Base-by-base conservation (phyloP, 2,329 filamentous ascomycete genomes). In the Colletotrichum simmondsii region DNA sequence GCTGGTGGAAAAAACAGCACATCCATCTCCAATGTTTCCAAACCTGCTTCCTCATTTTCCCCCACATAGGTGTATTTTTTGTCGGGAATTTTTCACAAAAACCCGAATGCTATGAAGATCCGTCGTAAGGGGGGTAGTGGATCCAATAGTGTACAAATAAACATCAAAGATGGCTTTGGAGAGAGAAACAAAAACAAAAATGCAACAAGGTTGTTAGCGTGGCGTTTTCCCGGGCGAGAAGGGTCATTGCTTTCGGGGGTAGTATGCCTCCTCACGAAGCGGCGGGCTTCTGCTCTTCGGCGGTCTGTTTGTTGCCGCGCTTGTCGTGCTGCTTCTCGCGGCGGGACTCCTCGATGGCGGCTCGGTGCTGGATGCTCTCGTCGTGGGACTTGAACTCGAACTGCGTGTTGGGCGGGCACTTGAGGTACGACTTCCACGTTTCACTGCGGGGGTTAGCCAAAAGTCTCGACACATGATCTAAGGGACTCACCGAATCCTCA, bases 311-410 rank as follows among this genome's bases (percentile, higher is more conserved):
- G 42, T 49, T 84, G 71, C 76, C 78, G 52, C 83, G 83, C 75
- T 85, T 85, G 69, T 85, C 83, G 74, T 86, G 83, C 76, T 90
- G 87, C 84, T 97, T 97, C 79, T 98, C 95, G 77, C 96, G 94
- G 74, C 95, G 93, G 68, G 94, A 94, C 83, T 98, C 95, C 79
- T 98, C 95, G 75, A 98, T 95, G 24, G 94, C 94, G 35, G 93
- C 94, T 77, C 95, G 91, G 85, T 98, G 95, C 77, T 95, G 93
- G 80, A 99, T 98, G 83, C 95, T 98, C 75, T 96, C 94, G 80
- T 98, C 95, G 82, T 99, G 97, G 80, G 93, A 97, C 85, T 98
- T 97, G 91, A 95, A 99, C 77, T 97, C 92, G 73, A 99, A 93
- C 79, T 93, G 94, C 49, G 97, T 98, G 81, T 98, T 96, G 57